These are phyloP conservation scores for Trichosanthes cucumerina DNA, from an alignment of 306 rosid genomes.

Conservation along the genomic window DNA sequence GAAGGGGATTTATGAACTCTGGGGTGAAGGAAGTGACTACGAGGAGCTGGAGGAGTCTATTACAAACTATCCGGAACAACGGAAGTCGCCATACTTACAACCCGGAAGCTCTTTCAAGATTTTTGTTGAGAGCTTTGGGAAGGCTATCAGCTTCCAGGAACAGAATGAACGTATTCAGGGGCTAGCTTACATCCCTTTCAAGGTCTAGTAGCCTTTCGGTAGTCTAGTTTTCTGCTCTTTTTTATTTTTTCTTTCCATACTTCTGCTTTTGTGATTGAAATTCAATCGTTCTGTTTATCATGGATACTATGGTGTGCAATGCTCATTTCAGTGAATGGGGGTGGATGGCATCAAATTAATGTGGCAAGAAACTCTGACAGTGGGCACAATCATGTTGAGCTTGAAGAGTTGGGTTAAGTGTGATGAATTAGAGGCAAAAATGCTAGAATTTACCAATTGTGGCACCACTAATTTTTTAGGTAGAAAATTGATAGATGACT, in stretches of 20 bases:
- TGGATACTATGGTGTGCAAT: background rate
- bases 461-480: background rate
- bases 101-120: slow-evolving; percentile 67
- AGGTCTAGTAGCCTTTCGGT: slow-evolving; percentile 29
- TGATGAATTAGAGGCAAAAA: background rate
- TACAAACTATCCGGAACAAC: slow-evolving; percentile 49
- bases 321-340: too few relatives aligned
- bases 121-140: slow-evolving; percentile 76
- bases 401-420: background rate
- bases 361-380: background rate
- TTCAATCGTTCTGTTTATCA: background rate
- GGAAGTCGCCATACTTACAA: slow-evolving; percentile 62
- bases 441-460: background rate
- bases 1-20: slow-evolving; percentile 88
- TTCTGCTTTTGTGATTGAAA: background rate
- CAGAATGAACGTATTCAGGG: slow-evolving; percentile 63
- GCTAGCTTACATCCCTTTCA: slow-evolving; percentile 69
- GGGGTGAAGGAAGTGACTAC: slow-evolving; percentile 82
- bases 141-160: slow-evolving; percentile 52
- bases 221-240: background rate
- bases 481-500: background rate
- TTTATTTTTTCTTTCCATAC: background rate
- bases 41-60: slow-evolving; percentile 68
- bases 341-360: too few relatives aligned
- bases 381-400: background rate